phyloP scores from a whole-genome alignment of 768 basidiomycete species.

The Auricularia sp. region DNA sequence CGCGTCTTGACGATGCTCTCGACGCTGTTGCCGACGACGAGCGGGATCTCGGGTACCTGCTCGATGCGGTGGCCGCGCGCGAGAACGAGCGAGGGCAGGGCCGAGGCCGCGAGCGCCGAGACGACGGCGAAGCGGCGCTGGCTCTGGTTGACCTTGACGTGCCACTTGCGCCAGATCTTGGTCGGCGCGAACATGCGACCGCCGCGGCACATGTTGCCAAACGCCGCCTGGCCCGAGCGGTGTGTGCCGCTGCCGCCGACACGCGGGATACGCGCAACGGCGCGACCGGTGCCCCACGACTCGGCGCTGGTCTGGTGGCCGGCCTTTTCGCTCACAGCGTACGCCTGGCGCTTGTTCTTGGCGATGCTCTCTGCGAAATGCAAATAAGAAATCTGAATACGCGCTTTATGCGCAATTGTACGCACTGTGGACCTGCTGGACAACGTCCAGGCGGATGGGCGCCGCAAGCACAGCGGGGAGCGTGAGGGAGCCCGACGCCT shows the following conservation, averaged over 20 bases:
- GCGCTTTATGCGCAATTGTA: conserved; percentile 16
- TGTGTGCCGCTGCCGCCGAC: conserved; percentile 98
- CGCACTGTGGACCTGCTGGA: conserved; percentile 97
- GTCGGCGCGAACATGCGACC: conserved; percentile 99
- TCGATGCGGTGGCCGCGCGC: conserved; percentile 99
- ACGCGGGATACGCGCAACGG: conserved; percentile 99
- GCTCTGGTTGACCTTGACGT: conserved; percentile 99
- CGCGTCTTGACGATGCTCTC: conserved; percentile 95
- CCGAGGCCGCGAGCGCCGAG: conserved; percentile 95
- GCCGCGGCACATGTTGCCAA: conserved; percentile 99
- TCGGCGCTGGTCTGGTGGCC: conserved; percentile 98
- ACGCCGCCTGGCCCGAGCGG: conserved; percentile 97
- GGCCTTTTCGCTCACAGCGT: conserved; percentile 94
- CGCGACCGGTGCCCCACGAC: conserved; percentile 99
- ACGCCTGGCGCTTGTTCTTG: conserved; percentile 96
- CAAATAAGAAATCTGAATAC: conserved; percentile 9
- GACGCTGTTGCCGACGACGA: conserved; percentile 69
- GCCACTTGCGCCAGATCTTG: conserved; percentile 99
- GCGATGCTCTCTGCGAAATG: conserved; percentile 75
- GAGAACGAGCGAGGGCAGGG: conserved; percentile 94
- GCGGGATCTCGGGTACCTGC: conserved; percentile 90
- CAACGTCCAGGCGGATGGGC: conserved; percentile 97
- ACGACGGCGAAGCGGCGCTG: conserved; percentile 97
- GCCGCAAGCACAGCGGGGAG: conserved; percentile 96
- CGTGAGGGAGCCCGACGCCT: conserved; percentile 80